A percentile compares a stretch with the other conserved stretches of the same genome.
These are phyloP conservation scores for Physcia stellaris DNA, from an alignment of 495 filamentous ascomycete genomes.

Conservation along the genomic window DNA sequence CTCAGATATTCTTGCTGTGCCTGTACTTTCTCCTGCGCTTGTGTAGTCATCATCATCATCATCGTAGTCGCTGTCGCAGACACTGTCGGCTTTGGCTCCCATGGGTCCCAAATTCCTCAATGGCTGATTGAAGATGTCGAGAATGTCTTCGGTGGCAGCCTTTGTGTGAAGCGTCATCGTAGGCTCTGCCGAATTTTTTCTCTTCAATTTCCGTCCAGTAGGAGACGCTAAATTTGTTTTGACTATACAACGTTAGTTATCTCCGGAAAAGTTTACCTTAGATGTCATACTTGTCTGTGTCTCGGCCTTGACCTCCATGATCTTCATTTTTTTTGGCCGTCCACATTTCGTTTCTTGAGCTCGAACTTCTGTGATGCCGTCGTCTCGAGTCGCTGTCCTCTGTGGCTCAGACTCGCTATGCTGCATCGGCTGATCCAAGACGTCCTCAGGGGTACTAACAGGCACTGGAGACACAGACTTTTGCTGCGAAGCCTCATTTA, in stretches of 20 bases:
- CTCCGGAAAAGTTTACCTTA: not conserved
- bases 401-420: not conserved
- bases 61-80: conserved; percentile 44
- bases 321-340: conserved; percentile 52
- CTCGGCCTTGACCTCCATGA: conserved; percentile 60
- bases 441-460: not conserved
- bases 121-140: conserved; percentile 91
- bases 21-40: conserved; percentile 71
- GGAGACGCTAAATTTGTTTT: conserved; percentile 88
- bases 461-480: not conserved
- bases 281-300: conserved; percentile 63
- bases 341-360: conserved; percentile 22
- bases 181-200: conserved; percentile 64
- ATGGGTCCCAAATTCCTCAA: conserved; percentile 42
- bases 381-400: no score
- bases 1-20: conserved; percentile 50
- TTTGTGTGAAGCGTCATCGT: conserved; percentile 96
- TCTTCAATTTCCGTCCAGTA: conserved; percentile 57
- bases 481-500: not conserved
- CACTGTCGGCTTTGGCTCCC: conserved; percentile 25
- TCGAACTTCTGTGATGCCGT: not conserved
- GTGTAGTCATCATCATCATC: conserved; percentile 66
- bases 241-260: conserved; percentile 37
- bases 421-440: not conserved
- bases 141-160: conserved; percentile 92